phyloP scores from a whole-genome alignment of 139 green algal species.

The Chlorella sp. region DNA sequence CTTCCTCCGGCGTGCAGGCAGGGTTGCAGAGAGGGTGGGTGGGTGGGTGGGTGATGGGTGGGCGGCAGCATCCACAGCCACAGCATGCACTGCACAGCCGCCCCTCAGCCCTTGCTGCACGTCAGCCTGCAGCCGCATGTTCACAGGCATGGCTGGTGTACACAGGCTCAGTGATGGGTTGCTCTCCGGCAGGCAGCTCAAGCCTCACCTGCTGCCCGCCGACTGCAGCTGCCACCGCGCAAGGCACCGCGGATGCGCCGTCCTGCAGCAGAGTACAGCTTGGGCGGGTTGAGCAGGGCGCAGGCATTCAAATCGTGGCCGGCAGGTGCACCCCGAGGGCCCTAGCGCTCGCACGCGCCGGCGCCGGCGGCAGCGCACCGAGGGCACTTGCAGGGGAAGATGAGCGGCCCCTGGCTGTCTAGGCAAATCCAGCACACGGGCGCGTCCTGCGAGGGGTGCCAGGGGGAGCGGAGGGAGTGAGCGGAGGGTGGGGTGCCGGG shows the following conservation, averaged over 20 bases:
- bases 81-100: no score
- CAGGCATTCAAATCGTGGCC: not conserved
- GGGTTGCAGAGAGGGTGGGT: not conserved
- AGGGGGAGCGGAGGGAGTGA: not conserved
- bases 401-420: constrained; percentile 60
- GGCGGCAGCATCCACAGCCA: no score
- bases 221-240: constrained; percentile 90
- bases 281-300: not conserved
- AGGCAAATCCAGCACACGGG: constrained; percentile 89
- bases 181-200: not conserved
- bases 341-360: no score
- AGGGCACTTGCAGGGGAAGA: constrained; percentile 77
- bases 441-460: constrained; percentile 22
- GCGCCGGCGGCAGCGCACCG: constrained; percentile 32
- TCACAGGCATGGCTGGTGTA: not conserved
- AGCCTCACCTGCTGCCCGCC: constrained; percentile 76
- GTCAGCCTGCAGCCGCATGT: not conserved
- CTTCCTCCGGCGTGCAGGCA: no score
- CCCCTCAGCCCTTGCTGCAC: not conserved
- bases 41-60: no score
- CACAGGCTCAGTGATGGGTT: no score
- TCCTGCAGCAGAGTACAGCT: constrained; percentile 9
- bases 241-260: constrained; percentile 73
- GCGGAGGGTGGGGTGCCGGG: no score
- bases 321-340: not conserved